Evolutionary conservation across 75 land plant genomes (phyloP).

Genomic region (Isoetes taiwanensis): DNA sequence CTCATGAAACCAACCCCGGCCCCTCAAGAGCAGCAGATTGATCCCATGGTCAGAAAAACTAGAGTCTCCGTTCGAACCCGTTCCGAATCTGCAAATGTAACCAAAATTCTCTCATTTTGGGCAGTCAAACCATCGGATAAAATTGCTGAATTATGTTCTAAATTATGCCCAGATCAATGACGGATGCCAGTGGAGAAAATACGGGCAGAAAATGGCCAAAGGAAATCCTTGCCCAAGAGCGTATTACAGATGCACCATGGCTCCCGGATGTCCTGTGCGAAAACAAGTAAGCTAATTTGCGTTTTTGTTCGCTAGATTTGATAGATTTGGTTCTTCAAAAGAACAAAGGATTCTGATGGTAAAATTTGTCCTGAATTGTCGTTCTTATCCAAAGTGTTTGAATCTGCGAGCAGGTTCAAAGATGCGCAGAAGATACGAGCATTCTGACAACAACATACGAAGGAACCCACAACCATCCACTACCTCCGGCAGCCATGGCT

Average conservation of each 20-base stretch:
- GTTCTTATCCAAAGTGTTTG: not conserved
- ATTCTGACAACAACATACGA: not conserved
- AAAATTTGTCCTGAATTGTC: not conserved
- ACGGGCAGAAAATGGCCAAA: constrained; percentile 4
- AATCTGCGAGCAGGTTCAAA: not conserved
- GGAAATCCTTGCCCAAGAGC: constrained; percentile 3
- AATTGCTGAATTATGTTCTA: not conserved
- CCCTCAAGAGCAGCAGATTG: not conserved
- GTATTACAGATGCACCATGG: constrained; percentile 3
- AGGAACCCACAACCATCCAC: constrained; percentile 4
- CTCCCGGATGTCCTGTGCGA: not conserved
- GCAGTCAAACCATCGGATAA: too few species aligned
- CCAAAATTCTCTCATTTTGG: not conserved
- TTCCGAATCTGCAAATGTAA: not conserved
- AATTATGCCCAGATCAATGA: not conserved
- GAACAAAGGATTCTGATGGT: not conserved
- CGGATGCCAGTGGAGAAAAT: constrained; percentile 7
- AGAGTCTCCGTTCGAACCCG: constrained; percentile 6
- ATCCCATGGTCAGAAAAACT: constrained; percentile 5
- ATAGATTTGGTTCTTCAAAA: not conserved
- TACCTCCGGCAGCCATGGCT: not conserved
- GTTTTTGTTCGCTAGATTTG: not conserved
- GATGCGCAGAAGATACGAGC: constrained; percentile 3
- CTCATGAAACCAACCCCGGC: not conserved
- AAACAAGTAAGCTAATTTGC: not conserved